Conservation (phyloP, 2,329 filamentous ascomycete species). For the Lizonia empirigonia region DNA sequence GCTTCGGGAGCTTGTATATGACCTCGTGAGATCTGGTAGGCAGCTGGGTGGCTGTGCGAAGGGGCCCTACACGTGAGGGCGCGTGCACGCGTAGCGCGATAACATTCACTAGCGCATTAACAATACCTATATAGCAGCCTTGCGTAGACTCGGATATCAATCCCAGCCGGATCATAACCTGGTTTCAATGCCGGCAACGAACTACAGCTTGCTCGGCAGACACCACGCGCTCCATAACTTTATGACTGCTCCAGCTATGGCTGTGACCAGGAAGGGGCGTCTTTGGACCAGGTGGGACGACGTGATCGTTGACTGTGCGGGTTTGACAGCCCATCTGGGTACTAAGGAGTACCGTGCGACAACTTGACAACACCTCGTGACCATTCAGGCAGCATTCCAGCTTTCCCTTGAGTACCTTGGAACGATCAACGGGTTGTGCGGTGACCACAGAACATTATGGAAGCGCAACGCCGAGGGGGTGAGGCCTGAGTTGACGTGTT, state of each 20-base stretch:
- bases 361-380: not conserved
- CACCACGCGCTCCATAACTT: not conserved
- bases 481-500: conserved; percentile 17
- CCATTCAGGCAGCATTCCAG: conserved; percentile 8
- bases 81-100: not conserved
- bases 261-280: not conserved
- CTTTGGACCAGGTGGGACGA: not conserved
- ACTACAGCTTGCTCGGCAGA: conserved; percentile 1
- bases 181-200: not conserved
- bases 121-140: conserved; percentile 4
- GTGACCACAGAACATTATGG: not conserved
- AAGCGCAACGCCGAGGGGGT: conserved; percentile 2
- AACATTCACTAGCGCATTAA: not conserved
- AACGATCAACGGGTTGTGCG: not conserved
- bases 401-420: conserved; percentile 1
- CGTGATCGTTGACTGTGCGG: conserved; percentile 1
- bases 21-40: not conserved
- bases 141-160: conserved; percentile 11
- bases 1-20: not conserved
- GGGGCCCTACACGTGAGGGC: not conserved
- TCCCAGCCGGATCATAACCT: not conserved
- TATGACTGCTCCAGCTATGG: not conserved
- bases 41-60: not conserved
- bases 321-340: conserved; percentile 3
- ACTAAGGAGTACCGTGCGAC: not conserved